A percentile compares a stretch with the other conserved stretches of the same genome.
Conservation (phyloP, 208 protist genomes). For the Leishmania turanica region DNA sequence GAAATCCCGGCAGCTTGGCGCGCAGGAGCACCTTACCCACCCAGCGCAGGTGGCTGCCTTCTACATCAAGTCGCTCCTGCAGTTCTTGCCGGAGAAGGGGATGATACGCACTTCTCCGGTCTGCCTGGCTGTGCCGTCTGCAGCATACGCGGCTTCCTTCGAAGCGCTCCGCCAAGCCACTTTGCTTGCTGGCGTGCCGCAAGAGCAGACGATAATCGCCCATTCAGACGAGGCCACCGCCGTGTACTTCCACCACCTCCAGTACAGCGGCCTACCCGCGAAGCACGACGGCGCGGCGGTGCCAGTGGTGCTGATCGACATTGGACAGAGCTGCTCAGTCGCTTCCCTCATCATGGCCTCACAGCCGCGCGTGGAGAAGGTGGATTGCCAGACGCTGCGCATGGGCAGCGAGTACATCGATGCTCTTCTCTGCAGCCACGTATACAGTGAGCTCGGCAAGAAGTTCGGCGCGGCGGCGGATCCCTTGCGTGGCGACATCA, state of each 20-base stretch:
- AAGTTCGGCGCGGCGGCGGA: slow-evolving; percentile 21
- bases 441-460: slow-evolving; percentile 55
- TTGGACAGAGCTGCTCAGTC: slow-evolving; percentile 56
- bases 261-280: slow-evolving; percentile 44
- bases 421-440: slow-evolving; percentile 44
- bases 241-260: slow-evolving; percentile 69
- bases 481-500: slow-evolving; percentile 46
- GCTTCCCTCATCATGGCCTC: slow-evolving; percentile 41
- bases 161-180: slow-evolving; percentile 54
- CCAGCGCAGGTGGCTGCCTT: slow-evolving; percentile 55
- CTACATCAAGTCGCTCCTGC: slow-evolving; percentile 65
- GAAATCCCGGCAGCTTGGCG: slow-evolving; percentile 18
- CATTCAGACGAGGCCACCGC: slow-evolving; percentile 57
- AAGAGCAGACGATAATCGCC: slow-evolving; percentile 43
- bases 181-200: slow-evolving; percentile 54
- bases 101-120: slow-evolving; percentile 25
- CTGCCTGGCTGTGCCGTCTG: slow-evolving; percentile 36
- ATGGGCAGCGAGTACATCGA: slow-evolving; percentile 69
- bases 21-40: slow-evolving; percentile 29
- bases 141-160: slow-evolving; percentile 21
- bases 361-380: slow-evolving; percentile 36
- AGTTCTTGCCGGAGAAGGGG: slow-evolving; percentile 35
- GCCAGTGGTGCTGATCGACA: slow-evolving; percentile 58
- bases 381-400: slow-evolving; percentile 36
- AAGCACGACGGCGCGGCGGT: slow-evolving; percentile 21